Evolutionary conservation across 768 basidiomycete species (phyloP).

Genomic region (Mycena galericulata): DNA sequence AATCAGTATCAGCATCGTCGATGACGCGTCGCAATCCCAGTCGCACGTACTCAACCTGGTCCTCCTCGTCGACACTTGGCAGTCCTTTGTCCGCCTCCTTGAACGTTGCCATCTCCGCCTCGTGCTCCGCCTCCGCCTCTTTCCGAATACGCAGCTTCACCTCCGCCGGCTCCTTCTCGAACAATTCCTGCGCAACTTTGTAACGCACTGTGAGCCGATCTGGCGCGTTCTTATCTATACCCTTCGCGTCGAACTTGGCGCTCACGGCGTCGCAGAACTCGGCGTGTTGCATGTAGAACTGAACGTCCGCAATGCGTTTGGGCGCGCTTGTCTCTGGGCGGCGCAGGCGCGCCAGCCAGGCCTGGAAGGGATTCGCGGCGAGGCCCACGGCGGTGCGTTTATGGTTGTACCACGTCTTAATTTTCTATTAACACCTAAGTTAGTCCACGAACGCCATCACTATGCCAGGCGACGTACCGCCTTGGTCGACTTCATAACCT

Average conservation of each 20-base stretch:
- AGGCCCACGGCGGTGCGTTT: background rate
- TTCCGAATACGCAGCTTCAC: background rate
- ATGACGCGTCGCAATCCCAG: no score
- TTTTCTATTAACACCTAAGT: background rate
- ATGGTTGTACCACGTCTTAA: conserved; percentile 1
- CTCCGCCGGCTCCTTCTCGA: background rate
- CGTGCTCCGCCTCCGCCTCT: background rate
- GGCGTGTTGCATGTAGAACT: conserved; percentile 15
- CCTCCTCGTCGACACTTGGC: background rate
- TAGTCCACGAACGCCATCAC: no score
- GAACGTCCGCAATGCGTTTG: background rate
- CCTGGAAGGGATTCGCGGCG: background rate
- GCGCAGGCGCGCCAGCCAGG: background rate
- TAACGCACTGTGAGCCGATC: background rate
- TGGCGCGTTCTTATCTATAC: background rate
- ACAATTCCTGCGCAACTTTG: background rate
- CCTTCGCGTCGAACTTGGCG: conserved; percentile 53
- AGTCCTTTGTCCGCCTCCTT: background rate
- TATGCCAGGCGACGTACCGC: no score
- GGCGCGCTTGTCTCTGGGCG: background rate
- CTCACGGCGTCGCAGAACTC: conserved; percentile 42
- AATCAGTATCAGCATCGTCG: no score
- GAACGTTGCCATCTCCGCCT: background rate
- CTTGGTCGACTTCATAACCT: no score
- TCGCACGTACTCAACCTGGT: background rate